Evolutionary conservation across 257 asterid genomes (phyloP), one percentile per base, ranked within the genome.

Genomic region (Cordia subcordata): DNA sequence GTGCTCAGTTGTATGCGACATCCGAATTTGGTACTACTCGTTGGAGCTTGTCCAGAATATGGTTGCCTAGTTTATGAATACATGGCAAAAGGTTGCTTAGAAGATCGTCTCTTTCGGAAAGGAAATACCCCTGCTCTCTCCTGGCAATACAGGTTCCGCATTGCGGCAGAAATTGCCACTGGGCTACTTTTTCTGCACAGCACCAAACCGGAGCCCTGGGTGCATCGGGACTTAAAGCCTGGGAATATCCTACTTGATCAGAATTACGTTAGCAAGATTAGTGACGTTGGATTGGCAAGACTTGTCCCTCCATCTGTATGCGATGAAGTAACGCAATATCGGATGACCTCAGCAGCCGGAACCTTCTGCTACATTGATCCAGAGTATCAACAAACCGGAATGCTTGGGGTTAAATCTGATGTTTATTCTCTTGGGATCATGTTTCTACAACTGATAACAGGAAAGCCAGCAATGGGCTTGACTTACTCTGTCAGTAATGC

Each of bases 281-380:
- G 97, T 16, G 96, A 87, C 15, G 96, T 90, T 3, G 97, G 97
- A 12, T 65, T 90, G 63, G 92, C 97, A 0, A 75, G 97, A 74
- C 78, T 90, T 1, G 92, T 90, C 60, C 97, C 95, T 15, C 72
- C 90, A 15, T 61, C 81, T 1, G 73, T 67, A 2, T 79, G 88
- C 0, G 95, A 83, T 1, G 87, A 79, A 3, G 81, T 79, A 19
- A 82, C 95, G 3, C 94, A 85, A 12, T 83, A 70, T 69, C 68
- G 85, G n/a, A 85, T 90, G 87, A 90, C 97, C 16, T 80, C 96
- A 14, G 73, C 97, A 1, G 97, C 97, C 2, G 97, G 95, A 37
- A 87, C 97, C 0, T 82, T 90, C 71, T 87, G 97, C 70, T 90
- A 90, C 72, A 90, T 90, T 5, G 97, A 90, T 68, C 97, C 97